Evolutionary conservation across 2,329 filamentous ascomycete genomes (phyloP).

Genomic region (Rugonectria rugulosa): DNA sequence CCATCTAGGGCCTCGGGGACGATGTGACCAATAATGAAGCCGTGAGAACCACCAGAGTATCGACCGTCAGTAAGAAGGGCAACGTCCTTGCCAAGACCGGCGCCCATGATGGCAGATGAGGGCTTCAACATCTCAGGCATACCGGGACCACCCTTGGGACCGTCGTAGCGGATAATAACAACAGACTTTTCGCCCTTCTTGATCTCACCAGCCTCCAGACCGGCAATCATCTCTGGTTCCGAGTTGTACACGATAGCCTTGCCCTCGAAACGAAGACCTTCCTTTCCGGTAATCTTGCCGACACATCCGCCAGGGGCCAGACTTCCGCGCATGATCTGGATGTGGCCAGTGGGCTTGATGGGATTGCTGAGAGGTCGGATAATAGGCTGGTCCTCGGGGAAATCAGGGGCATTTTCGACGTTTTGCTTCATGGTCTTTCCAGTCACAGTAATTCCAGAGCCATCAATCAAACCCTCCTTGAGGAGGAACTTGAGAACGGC

Average conservation of each 20-base stretch:
- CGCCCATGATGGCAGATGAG: constrained; percentile 91
- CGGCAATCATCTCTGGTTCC: constrained; percentile 80
- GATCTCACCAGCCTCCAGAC: constrained; percentile 79
- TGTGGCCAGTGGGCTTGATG: constrained; percentile 86
- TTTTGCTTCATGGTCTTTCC: constrained; percentile 91
- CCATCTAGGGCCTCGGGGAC: constrained; percentile 88
- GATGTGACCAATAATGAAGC: constrained; percentile 87
- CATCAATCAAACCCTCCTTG: constrained; percentile 82
- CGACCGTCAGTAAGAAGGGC: constrained; percentile 78
- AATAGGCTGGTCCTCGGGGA: constrained; percentile 79
- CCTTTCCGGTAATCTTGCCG: constrained; percentile 94
- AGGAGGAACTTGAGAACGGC: constrained; percentile 88
- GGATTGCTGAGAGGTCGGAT: constrained; percentile 83
- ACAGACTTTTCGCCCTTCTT: constrained; percentile 89
- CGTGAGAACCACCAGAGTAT: constrained; percentile 83
- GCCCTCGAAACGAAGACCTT: constrained; percentile 83
- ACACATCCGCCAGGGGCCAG: constrained; percentile 87
- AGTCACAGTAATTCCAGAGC: constrained; percentile 82
- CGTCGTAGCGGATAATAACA: constrained; percentile 90
- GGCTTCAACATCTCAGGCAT: constrained; percentile 97
- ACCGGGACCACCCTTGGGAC: constrained; percentile 89
- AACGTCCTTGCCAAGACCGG: constrained; percentile 78
- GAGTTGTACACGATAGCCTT: constrained; percentile 85
- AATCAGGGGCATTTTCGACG: constrained; percentile 75
- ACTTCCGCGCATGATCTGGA: constrained; percentile 87